These are phyloP conservation scores for Saksenaea oblongispora DNA, from an alignment of 371 early-diverging fungal genomes.

Conservation along the genomic window DNA sequence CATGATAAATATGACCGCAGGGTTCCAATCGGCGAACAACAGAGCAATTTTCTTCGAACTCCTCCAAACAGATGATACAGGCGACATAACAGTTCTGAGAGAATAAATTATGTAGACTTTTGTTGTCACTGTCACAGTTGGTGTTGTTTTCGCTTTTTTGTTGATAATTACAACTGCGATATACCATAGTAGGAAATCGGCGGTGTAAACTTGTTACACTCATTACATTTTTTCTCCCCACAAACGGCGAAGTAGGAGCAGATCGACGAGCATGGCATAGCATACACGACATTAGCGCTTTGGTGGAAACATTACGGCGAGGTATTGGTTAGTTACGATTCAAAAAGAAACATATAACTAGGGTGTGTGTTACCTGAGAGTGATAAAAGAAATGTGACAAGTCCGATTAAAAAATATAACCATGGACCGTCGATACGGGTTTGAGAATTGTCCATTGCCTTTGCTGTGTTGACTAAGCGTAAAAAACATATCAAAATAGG, in stretches of 20 bases:
- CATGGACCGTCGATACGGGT: neutral
- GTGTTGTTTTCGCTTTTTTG: neutral
- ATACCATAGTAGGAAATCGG: neutral
- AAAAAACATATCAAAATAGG: neutral
- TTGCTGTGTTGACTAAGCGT: neutral
- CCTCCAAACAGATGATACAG: neutral
- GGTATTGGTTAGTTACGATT: neutral
- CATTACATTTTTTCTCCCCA: neutral
- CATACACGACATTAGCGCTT: neutral
- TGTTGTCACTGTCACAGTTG: neutral
- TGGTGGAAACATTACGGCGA: neutral
- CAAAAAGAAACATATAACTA: neutral
- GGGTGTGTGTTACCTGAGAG: neutral
- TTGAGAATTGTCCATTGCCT: neutral
- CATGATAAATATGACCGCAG: neutral
- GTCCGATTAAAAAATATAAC: neutral
- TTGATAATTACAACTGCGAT: neutral
- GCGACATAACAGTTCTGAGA: neutral
- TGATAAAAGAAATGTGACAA: neutral
- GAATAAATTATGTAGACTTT: neutral
- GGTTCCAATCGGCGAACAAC: neutral
- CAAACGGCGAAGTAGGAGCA: neutral
- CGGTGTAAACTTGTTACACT: neutral
- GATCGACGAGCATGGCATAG: neutral
- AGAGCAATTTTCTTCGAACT: neutral